phyloP scores from a whole-genome alignment of 768 basidiomycete species.

The Epithele typhae region DNA sequence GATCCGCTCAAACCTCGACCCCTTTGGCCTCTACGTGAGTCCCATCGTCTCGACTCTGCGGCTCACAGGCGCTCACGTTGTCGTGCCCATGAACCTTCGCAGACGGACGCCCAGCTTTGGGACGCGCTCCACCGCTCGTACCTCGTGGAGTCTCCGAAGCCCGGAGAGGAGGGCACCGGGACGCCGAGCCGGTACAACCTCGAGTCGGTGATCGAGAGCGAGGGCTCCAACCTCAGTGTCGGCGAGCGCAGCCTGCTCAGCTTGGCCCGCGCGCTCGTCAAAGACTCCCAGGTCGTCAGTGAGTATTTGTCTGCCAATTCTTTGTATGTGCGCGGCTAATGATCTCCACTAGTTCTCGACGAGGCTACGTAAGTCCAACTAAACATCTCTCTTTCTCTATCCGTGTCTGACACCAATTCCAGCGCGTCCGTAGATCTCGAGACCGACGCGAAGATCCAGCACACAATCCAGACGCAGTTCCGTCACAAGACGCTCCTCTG shows the following conservation, averaged over 20 bases:
- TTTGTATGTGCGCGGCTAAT: too few relatives aligned
- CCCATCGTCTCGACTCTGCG: not conserved
- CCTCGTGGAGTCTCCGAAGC: slow-evolving; percentile 31
- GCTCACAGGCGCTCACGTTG: not conserved
- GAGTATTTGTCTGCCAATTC: slow-evolving; percentile 1
- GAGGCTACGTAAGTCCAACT: slow-evolving; percentile 37
- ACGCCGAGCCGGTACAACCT: slow-evolving; percentile 39
- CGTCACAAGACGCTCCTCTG: slow-evolving; percentile 47
- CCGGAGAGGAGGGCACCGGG: slow-evolving; percentile 15
- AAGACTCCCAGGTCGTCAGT: slow-evolving; percentile 42
- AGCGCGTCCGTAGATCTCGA: slow-evolving; percentile 39
- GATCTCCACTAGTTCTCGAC: slow-evolving; percentile 34
- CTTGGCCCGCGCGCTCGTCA: slow-evolving; percentile 51
- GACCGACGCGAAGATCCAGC: slow-evolving; percentile 53
- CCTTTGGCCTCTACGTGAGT: slow-evolving; percentile 50
- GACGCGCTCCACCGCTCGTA: slow-evolving; percentile 68
- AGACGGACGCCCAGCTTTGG: slow-evolving; percentile 55
- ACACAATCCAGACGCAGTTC: slow-evolving; percentile 38
- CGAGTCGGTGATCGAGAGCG: slow-evolving; percentile 48
- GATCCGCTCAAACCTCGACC: slow-evolving; percentile 53
- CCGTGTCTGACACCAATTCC: slow-evolving; percentile 4
- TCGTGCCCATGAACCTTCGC: not conserved
- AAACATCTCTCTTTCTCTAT: not conserved
- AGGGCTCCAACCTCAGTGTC: slow-evolving; percentile 48
- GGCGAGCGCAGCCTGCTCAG: slow-evolving; percentile 45